Conservation (phyloP, 768 basidiomycete genomes). For the Polyporus arcularius region DNA sequence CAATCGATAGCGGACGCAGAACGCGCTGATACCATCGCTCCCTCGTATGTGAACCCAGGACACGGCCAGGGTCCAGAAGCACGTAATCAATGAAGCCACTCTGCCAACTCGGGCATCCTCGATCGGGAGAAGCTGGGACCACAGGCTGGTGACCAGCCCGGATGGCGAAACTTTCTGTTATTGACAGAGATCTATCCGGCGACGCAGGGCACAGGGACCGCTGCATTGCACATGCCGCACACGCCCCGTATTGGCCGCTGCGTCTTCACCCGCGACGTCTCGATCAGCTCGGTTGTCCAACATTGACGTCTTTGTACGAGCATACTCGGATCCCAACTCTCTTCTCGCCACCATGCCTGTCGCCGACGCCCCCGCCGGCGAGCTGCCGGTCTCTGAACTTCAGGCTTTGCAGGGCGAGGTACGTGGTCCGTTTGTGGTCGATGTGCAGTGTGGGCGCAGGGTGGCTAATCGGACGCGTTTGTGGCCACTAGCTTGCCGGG, state of each 20-base stretch:
- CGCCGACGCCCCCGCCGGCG: background rate
- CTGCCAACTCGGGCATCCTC: background rate
- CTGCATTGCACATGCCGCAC: too few relatives aligned
- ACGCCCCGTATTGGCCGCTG: too few relatives aligned
- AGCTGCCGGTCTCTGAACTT: background rate
- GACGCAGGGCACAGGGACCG: too few relatives aligned
- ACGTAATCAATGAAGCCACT: background rate
- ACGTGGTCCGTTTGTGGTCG: background rate
- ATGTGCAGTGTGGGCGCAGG: background rate
- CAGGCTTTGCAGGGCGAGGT: background rate
- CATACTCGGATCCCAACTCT: background rate
- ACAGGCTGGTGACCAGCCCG: too few relatives aligned
- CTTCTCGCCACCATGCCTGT: background rate
- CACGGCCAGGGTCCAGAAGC: background rate
- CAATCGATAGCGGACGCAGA: constrained; percentile 9
- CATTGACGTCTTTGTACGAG: background rate
- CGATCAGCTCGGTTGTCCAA: background rate
- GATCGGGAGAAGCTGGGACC: too few relatives aligned
- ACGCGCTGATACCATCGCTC: background rate
- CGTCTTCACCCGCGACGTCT: background rate
- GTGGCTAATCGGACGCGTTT: background rate
- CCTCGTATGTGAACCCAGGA: background rate
- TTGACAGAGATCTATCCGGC: too few relatives aligned
- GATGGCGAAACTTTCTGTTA: too few relatives aligned
- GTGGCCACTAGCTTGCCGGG: constrained; percentile 3